Conservation (phyloP, 2,329 filamentous ascomycete species). For the Bipolaris zeicola region DNA sequence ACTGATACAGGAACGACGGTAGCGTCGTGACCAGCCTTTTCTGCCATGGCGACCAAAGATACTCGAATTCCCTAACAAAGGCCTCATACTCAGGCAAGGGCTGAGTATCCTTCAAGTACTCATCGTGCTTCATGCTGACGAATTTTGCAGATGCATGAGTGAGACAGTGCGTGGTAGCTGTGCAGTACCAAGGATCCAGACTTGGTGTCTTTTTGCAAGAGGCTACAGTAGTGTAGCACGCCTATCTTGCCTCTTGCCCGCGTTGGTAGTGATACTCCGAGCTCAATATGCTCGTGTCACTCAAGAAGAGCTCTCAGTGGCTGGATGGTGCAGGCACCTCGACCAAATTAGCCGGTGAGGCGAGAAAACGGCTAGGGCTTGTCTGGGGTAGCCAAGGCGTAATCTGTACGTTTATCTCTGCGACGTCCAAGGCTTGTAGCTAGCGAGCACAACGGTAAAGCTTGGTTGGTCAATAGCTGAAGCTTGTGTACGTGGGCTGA, state of each 20-base stretch:
- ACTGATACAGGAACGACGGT: slow-evolving; percentile 9
- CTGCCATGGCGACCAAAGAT: slow-evolving; percentile 10
- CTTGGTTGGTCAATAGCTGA: slow-evolving; percentile 27
- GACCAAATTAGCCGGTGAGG: slow-evolving; percentile 12
- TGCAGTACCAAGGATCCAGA: slow-evolving; percentile 11
- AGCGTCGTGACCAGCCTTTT: slow-evolving; percentile 18
- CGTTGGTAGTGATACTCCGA: slow-evolving; percentile 18
- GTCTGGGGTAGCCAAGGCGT: neutral
- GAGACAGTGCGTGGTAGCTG: neutral
- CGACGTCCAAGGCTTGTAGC: slow-evolving; percentile 7
- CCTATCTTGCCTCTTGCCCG: slow-evolving; percentile 9
- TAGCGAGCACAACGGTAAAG: slow-evolving; percentile 3
- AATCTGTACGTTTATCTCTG: slow-evolving; percentile 4
- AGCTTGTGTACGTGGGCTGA: slow-evolving; percentile 26
- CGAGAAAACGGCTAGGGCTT: neutral
- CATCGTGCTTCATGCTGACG: neutral
- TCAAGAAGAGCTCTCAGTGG: slow-evolving; percentile 17
- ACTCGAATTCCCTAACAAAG: neutral
- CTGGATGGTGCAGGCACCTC: neutral
- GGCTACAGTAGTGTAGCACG: slow-evolving; percentile 1
- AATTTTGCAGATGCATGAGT: neutral
- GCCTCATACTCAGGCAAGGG: too few relatives aligned
- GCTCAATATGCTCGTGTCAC: slow-evolving; percentile 22
- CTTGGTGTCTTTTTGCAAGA: neutral
- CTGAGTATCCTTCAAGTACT: neutral